Conservation (phyloP, 139 green algal genomes). For the Chlamydomonas sp. region DNA sequence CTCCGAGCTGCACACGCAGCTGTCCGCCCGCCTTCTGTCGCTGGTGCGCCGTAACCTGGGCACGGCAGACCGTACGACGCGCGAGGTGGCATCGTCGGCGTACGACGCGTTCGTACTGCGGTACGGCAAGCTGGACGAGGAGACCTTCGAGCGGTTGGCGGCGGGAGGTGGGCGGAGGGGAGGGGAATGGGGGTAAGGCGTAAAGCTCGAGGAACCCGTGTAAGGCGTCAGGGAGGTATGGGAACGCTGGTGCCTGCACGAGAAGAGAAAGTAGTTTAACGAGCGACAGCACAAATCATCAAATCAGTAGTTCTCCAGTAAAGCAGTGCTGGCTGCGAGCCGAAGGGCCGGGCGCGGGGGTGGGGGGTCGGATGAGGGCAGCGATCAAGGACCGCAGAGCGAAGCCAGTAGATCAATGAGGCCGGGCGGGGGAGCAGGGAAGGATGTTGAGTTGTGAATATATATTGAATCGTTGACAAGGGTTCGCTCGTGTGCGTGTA, state of each 20-base stretch:
- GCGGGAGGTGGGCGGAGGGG: not conserved
- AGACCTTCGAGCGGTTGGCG: not conserved
- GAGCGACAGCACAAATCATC: not conserved
- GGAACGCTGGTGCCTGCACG: not conserved
- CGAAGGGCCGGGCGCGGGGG: too few relatives aligned
- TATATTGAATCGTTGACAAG: too few relatives aligned
- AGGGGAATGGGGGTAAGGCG: not conserved
- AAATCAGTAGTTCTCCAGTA: too few relatives aligned
- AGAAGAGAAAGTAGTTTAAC: not conserved
- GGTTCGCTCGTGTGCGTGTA: not conserved
- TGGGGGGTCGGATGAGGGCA: too few relatives aligned
- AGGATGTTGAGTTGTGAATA: too few relatives aligned
- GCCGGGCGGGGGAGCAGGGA: too few relatives aligned
- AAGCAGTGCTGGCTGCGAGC: too few relatives aligned
- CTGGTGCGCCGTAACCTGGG: not conserved
- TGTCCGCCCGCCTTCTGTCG: not conserved
- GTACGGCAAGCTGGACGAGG: slow-evolving; percentile 4
- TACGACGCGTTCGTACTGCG: slow-evolving; percentile 9
- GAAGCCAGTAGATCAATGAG: too few relatives aligned
- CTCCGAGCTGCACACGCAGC: slow-evolving; percentile 1
- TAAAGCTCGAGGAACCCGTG: not conserved
- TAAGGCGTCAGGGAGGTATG: not conserved
- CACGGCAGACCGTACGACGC: not conserved
- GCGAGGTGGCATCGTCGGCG: not conserved
- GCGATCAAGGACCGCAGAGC: too few relatives aligned